Percentiles rank a stretch among this genome's conserved stretches.
phyloP scores from a whole-genome alignment of 192 early-diverging fungal species.

The Phycomyces blakesleeanus region DNA sequence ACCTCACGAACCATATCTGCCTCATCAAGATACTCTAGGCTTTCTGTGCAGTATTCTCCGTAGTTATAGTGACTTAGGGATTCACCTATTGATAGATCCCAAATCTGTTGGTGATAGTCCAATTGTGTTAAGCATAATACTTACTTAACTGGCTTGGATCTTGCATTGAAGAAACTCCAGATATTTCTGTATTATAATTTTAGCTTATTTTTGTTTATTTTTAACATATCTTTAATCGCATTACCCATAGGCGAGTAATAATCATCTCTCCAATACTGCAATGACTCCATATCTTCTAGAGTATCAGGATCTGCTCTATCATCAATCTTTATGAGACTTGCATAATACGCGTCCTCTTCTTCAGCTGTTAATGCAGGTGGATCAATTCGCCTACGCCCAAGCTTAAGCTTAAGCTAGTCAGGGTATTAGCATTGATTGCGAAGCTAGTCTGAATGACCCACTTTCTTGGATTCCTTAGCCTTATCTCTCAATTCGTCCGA shows the following conservation, averaged over 20 bases:
- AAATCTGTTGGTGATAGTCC: neutral
- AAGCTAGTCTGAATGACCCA: neutral
- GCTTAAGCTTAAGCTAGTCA: neutral
- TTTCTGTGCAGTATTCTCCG: constrained; percentile 7
- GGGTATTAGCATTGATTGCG: neutral
- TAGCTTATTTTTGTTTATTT: constrained; percentile 1
- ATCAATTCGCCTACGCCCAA: neutral
- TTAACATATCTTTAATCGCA: neutral
- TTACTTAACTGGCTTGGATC: constrained; percentile 25
- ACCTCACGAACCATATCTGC: constrained; percentile 37
- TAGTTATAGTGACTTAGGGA: constrained; percentile 7
- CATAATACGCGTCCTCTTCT: constrained; percentile 5
- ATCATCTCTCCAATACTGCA: constrained; percentile 25
- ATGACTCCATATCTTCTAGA: constrained; percentile 11
- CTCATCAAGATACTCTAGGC: constrained; percentile 24
- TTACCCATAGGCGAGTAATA: constrained; percentile 1
- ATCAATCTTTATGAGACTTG: constrained; percentile 7
- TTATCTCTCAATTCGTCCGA: neutral
- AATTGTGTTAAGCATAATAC: neutral
- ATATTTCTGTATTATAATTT: too few relatives aligned
- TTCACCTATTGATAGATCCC: neutral
- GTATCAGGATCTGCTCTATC: constrained; percentile 10
- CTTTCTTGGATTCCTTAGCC: neutral
- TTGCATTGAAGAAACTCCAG: neutral
- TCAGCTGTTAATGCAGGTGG: neutral